Conservation (phyloP, 2,329 filamentous ascomycete species). For the Pyrenophora seminiperda region DNA sequence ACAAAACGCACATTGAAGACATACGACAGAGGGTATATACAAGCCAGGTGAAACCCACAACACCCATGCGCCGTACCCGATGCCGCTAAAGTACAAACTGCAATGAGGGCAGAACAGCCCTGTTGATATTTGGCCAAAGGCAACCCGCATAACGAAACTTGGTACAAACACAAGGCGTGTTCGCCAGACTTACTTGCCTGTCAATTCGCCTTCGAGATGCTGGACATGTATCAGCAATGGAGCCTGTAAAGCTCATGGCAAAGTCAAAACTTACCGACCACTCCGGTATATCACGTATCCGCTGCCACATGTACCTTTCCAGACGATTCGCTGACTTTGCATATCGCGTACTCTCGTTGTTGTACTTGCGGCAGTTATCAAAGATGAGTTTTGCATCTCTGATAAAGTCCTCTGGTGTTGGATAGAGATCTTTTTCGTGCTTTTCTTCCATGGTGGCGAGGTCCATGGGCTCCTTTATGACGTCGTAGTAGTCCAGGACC, state of each 20-base stretch:
- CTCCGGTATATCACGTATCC: constrained; percentile 89
- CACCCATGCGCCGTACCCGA: constrained; percentile 21
- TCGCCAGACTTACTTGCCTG: constrained; percentile 27
- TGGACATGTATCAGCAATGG: constrained; percentile 13
- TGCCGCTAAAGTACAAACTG: constrained; percentile 20
- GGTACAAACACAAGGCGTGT: background rate
- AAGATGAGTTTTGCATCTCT: constrained; percentile 88
- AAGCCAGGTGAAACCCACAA: background rate
- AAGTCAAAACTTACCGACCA: constrained; percentile 60
- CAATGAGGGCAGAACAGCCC: background rate
- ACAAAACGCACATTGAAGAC: too few species aligned
- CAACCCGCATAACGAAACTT: background rate
- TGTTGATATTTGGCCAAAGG: background rate
- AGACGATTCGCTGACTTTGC: constrained; percentile 93
- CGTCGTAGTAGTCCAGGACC: constrained; percentile 97
- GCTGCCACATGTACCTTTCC: constrained; percentile 93
- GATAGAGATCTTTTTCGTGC: constrained; percentile 90
- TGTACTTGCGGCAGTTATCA: constrained; percentile 94
- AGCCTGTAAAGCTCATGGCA: background rate
- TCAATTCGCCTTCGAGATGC: constrained; percentile 41
- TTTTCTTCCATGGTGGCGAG: constrained; percentile 94
- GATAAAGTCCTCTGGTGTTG: constrained; percentile 89
- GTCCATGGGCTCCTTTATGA: constrained; percentile 98
- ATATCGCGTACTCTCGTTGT: constrained; percentile 93
- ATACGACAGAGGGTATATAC: constrained; percentile 16